Conservation (phyloP, 345 rosid genomes). For the Rhizophora apiculata region DNA sequence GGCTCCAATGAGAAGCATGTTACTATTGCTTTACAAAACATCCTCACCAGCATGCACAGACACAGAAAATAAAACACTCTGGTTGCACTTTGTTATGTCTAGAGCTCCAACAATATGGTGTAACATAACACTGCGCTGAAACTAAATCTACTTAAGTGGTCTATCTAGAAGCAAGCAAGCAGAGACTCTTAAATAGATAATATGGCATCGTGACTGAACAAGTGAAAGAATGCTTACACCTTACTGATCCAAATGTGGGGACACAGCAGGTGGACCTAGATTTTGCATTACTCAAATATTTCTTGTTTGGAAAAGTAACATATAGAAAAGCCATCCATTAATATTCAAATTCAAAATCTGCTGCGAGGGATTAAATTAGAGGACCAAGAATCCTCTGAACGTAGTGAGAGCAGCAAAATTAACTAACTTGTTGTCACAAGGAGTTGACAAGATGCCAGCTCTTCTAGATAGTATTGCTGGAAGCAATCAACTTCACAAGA, state of each 20-base stretch:
- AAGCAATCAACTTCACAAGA: conserved; percentile 3
- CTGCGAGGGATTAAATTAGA: background rate
- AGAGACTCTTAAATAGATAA: too few species aligned
- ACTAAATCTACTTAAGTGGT: background rate
- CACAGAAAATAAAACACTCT: background rate
- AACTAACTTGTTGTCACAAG: background rate
- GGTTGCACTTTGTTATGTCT: background rate
- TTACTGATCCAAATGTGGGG: too few species aligned
- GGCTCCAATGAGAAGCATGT: too few species aligned
- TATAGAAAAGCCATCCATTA: too few species aligned
- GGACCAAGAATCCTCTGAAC: background rate
- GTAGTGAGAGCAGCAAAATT: background rate
- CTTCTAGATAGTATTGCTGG: background rate
- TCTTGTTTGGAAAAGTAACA: too few species aligned
- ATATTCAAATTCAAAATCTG: too few species aligned
- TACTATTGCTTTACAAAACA: background rate
- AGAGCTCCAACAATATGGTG: background rate
- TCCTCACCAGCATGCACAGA: background rate
- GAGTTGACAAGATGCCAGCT: background rate
- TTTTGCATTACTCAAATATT: too few species aligned
- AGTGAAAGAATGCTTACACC: too few species aligned
- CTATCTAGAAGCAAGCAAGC: background rate
- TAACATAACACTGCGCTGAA: background rate
- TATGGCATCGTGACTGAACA: too few species aligned
- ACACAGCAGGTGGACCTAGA: too few species aligned